Percentiles rank a stretch among this genome's conserved stretches.
Evolutionary conservation across 2,329 filamentous ascomycete species (phyloP).

Genomic region (Gaeumannomyces sp.): DNA sequence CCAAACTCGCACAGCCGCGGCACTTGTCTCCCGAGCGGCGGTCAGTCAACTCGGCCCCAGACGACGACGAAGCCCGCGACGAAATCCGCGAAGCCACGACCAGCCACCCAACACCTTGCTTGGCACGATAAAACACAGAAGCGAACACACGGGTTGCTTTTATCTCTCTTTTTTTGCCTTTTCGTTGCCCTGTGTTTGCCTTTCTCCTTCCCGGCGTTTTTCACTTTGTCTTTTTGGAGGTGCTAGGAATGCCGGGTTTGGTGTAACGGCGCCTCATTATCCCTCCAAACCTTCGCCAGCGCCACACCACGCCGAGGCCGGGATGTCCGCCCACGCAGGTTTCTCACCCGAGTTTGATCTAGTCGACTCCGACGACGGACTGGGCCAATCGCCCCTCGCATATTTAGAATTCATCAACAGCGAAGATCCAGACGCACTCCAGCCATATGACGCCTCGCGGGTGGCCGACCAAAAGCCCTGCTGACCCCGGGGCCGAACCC

Average conservation of each 20-base stretch:
- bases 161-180: background rate
- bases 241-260: background rate
- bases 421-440: conserved; percentile 8
- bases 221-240: background rate
- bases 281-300: background rate
- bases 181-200: background rate
- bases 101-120: background rate
- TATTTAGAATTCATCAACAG: conserved; percentile 10
- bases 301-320: conserved; percentile 1
- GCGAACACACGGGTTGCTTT: too few species aligned
- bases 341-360: conserved; percentile 10
- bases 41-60: background rate
- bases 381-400: background rate
- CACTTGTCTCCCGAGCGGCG: background rate
- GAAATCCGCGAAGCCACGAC: background rate
- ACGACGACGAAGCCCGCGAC: background rate
- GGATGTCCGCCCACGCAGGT: conserved; percentile 9
- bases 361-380: conserved; percentile 10
- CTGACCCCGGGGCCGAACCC: conserved; percentile 7
- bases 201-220: background rate
- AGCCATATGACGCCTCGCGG: conserved; percentile 7
- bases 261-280: background rate
- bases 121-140: background rate
- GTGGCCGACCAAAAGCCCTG: conserved; percentile 4
- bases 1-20: background rate